phyloP scores from a whole-genome alignment of 1,284 basidiomycete genomes.

The Papiliotrema fonsecae region DNA sequence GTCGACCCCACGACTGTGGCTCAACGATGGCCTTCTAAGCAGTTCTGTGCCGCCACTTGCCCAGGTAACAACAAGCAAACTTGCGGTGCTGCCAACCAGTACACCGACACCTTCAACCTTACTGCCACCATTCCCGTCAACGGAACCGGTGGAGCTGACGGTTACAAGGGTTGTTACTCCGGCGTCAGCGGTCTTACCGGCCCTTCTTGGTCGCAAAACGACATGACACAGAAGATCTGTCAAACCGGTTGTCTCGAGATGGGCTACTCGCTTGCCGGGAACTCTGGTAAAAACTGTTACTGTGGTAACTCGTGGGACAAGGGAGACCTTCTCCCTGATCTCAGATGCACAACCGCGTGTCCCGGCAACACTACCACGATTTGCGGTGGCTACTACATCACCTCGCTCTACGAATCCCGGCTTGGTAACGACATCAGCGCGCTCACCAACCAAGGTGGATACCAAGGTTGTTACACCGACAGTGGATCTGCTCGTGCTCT shows the following conservation, averaged over 20 bases:
- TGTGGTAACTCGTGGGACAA: constrained; percentile 4
- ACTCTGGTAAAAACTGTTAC: constrained; percentile 1
- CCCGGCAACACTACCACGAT: constrained; percentile 1
- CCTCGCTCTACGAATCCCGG: not conserved
- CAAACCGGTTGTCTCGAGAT: constrained; percentile 12
- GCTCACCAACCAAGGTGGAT: constrained; percentile 10
- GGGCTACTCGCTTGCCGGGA: constrained; percentile 9
- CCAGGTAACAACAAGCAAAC: constrained; percentile 26
- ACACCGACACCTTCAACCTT: not conserved
- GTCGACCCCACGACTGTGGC: constrained; percentile 1
- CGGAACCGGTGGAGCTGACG: not conserved
- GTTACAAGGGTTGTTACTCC: constrained; percentile 5
- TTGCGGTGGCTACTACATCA: constrained; percentile 3
- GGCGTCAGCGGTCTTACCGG: constrained; percentile 7
- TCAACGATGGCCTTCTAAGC: not conserved
- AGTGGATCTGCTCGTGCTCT: not conserved
- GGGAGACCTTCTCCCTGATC: not conserved
- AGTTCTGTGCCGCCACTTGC: constrained; percentile 12
- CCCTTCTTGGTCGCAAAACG: not conserved
- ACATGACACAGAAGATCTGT: constrained; percentile 13
- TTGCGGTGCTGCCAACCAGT: constrained; percentile 20
- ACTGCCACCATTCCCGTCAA: not conserved
- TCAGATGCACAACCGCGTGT: not conserved
- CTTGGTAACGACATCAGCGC: not conserved
- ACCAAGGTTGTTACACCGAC: constrained; percentile 26